Conservation (phyloP, 2,329 filamentous ascomycete genomes). For the Malbranchea zuffiana region DNA sequence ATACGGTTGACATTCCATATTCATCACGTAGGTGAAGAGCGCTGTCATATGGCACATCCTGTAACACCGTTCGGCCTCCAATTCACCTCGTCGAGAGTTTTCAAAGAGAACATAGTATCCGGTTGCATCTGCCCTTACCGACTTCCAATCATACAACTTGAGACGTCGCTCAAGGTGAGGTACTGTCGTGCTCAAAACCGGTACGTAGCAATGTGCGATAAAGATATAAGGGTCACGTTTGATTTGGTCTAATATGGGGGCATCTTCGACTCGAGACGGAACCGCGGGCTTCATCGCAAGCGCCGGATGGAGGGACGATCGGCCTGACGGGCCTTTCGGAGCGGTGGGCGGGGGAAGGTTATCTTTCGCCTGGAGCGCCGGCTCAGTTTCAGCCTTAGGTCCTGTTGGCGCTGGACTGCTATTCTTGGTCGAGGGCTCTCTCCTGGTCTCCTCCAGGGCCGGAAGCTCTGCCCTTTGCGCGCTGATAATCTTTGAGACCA, state of each 20-base stretch:
- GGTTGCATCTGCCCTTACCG: constrained; percentile 69
- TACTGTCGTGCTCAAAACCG: constrained; percentile 73
- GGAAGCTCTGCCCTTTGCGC: constrained; percentile 41
- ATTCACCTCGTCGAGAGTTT: constrained; percentile 61
- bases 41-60: constrained; percentile 66
- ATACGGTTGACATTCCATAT: constrained; percentile 70
- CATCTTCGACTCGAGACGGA: constrained; percentile 51
- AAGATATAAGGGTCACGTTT: constrained; percentile 81
- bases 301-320: constrained; percentile 24
- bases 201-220: constrained; percentile 75
- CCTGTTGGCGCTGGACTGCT: neutral
- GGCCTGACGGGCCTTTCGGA: constrained; percentile 69
- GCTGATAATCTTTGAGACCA: constrained; percentile 64
- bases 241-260: constrained; percentile 57
- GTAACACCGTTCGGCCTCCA: constrained; percentile 72
- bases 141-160: constrained; percentile 68
- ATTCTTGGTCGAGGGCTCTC: constrained; percentile 18
- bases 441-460: constrained; percentile 18
- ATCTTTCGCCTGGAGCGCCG: constrained; percentile 7
- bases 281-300: constrained; percentile 21
- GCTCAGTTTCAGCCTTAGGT: constrained; percentile 6
- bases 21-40: constrained; percentile 87
- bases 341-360: constrained; percentile 63
- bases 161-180: constrained; percentile 83
- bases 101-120: constrained; percentile 92